These are phyloP conservation scores for Fusarium sp. DNA, from an alignment of 2,329 filamentous ascomycete genomes.

Conservation along the genomic window DNA sequence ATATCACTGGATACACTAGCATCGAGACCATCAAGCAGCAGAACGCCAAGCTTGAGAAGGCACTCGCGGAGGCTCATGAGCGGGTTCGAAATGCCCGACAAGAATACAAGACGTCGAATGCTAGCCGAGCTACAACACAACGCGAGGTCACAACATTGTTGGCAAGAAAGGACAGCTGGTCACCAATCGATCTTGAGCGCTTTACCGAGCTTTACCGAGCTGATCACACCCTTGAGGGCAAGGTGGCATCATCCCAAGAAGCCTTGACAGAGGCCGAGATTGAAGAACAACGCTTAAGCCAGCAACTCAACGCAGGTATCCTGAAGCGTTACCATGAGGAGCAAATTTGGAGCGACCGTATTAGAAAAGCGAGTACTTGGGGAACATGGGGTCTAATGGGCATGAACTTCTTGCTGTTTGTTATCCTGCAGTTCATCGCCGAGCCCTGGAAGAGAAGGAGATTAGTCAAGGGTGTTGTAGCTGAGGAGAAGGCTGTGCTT, in stretches of 20 bases:
- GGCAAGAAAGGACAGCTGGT: constrained; percentile 94
- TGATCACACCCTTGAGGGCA: constrained; percentile 92
- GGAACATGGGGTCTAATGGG: constrained; percentile 99
- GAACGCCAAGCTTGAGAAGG: constrained; percentile 75
- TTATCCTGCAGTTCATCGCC: constrained; percentile 87
- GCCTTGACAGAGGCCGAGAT: constrained; percentile 80
- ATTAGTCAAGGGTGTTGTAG: constrained; percentile 84
- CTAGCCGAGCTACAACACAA: constrained; percentile 86
- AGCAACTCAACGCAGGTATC: constrained; percentile 82
- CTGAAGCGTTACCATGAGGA: constrained; percentile 96
- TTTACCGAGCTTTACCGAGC: constrained; percentile 93
- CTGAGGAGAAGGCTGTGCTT: constrained; percentile 73
- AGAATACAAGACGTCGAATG: constrained; percentile 84
- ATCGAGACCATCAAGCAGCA: constrained; percentile 87
- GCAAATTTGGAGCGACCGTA: constrained; percentile 99
- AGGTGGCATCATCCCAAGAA: constrained; percentile 78
- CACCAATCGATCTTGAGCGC: constrained; percentile 85
- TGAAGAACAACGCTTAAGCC: constrained; percentile 80
- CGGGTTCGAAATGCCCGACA: constrained; percentile 77
- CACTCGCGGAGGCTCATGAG: constrained; percentile 68
- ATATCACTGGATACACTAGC: constrained; percentile 91
- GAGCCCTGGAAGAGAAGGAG: constrained; percentile 90
- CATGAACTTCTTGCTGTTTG: constrained; percentile 88
- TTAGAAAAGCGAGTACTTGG: constrained; percentile 96
- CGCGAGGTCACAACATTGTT: constrained; percentile 95